These are phyloP conservation scores for Talaromyces verruculosus DNA, from an alignment of 2,329 filamentous ascomycete species.

Conservation along the genomic window DNA sequence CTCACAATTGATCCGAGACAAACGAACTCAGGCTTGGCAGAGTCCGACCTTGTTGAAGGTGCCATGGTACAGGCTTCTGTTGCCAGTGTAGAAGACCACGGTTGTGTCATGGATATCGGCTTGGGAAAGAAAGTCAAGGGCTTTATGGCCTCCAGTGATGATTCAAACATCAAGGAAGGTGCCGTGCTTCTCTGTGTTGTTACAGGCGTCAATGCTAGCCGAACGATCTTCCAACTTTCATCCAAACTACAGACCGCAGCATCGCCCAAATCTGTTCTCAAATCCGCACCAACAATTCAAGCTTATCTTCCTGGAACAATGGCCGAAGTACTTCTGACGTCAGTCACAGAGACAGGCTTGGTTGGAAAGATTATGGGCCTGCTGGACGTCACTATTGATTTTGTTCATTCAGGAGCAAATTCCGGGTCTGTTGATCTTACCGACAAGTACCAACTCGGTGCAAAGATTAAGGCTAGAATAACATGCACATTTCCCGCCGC, in stretches of 20 bases:
- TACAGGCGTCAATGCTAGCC: constrained; percentile 69
- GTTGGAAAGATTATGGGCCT: constrained; percentile 89
- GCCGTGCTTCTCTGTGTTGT: constrained; percentile 82
- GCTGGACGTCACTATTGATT: constrained; percentile 84
- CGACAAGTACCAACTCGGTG: constrained; percentile 76
- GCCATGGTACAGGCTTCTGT: constrained; percentile 84
- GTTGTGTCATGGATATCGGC: constrained; percentile 88
- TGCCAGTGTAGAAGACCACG: constrained; percentile 90
- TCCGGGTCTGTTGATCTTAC: constrained; percentile 68
- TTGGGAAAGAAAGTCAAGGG: constrained; percentile 70
- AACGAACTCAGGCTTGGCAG: constrained; percentile 72
- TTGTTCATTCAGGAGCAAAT: constrained; percentile 81
- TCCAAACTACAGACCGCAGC: constrained; percentile 69
- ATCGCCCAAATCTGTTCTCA: constrained; percentile 65
- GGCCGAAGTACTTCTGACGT: constrained; percentile 78
- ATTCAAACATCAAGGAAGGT: constrained; percentile 75
- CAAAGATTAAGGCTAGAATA: constrained; percentile 80
- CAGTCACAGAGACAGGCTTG: constrained; percentile 72
- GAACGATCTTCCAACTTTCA: constrained; percentile 84
- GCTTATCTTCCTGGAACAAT: constrained; percentile 89
- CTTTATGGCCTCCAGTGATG: constrained; percentile 81
- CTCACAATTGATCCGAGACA: constrained; percentile 78
- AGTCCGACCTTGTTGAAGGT: constrained; percentile 72
- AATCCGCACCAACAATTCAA: constrained; percentile 80
- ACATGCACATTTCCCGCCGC: constrained; percentile 82